phyloP scores from a whole-genome alignment of 2,329 filamentous ascomycete genomes.

The Cercospora janseana region DNA sequence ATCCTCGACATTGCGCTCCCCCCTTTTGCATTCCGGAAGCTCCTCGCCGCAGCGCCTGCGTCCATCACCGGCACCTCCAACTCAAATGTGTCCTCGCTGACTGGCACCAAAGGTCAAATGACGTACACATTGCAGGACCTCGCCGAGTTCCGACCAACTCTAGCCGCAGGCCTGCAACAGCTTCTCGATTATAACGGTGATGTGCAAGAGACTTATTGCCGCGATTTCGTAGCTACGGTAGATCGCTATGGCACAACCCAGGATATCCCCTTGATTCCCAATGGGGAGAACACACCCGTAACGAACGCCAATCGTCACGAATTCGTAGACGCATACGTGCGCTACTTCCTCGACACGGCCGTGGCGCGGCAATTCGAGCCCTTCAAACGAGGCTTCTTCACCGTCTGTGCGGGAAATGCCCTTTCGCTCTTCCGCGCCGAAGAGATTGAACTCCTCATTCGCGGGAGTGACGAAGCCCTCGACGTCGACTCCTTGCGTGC shows the following conservation, averaged over 20 bases:
- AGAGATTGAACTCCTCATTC: conserved; percentile 83
- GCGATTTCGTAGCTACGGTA: conserved; percentile 75
- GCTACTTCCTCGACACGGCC: conserved; percentile 73
- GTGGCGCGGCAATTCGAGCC: conserved; percentile 84
- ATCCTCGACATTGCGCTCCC: conserved; percentile 86
- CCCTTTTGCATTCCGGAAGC: conserved; percentile 84
- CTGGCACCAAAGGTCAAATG: conserved; percentile 49
- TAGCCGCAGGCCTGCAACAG: conserved; percentile 72
- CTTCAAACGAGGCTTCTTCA: conserved; percentile 92
- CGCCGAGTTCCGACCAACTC: conserved; percentile 72
- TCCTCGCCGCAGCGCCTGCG: conserved; percentile 72
- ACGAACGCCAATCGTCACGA: conserved; percentile 82
- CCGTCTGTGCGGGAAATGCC: conserved; percentile 84
- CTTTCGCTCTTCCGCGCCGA: conserved; percentile 83
- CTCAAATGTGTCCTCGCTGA: conserved; percentile 38
- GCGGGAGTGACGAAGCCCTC: conserved; percentile 79
- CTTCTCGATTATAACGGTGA: conserved; percentile 81
- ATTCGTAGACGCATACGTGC: conserved; percentile 82
- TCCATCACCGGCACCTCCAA: conserved; percentile 57
- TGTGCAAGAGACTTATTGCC: conserved; percentile 74
- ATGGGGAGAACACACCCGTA: conserved; percentile 71
- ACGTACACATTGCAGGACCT: conserved; percentile 77
- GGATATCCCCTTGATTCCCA: conserved; percentile 68
- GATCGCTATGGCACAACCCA: conserved; percentile 71
- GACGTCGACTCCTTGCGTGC: conserved; percentile 73